Conservation (phyloP, 441 rosid genomes). For the Pelargonium cotyledonis region DNA sequence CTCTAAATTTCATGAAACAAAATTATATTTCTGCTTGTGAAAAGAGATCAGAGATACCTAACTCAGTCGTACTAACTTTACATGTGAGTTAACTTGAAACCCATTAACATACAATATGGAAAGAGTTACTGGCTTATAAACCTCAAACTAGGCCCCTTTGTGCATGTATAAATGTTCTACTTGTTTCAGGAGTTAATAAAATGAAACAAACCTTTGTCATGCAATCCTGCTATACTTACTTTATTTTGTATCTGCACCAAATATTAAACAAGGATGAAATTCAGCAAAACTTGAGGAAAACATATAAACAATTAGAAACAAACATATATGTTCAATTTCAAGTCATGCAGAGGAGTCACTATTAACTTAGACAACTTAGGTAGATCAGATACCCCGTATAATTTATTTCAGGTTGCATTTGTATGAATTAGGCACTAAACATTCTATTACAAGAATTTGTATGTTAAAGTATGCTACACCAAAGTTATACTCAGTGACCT, state of each 20-base stretch:
- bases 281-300: neutral
- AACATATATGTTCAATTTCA: neutral
- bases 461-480: no score
- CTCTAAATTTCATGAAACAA: neutral
- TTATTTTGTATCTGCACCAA: conserved; percentile 60
- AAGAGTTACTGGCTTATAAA: conserved; percentile 11
- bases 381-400: neutral
- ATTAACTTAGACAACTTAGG: neutral
- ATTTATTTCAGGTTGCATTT: neutral
- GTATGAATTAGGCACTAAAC: neutral
- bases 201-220: conserved; percentile 71
- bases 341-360: neutral
- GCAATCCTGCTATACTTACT: conserved; percentile 70
- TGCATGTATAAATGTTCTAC: neutral
- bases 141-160: conserved; percentile 3
- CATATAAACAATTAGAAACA: neutral
- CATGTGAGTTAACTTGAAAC: neutral
- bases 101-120: neutral
- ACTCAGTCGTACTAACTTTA: conserved; percentile 6
- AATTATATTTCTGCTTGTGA: neutral
- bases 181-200: conserved; percentile 9
- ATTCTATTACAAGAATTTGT: neutral
- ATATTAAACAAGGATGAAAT: conserved; percentile 16
- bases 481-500: neutral
- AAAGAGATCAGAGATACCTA: conserved; percentile 6